Evolutionary conservation across 2,329 filamentous ascomycete species (phyloP).

Genomic region (Cercospora zeae-maydis): DNA sequence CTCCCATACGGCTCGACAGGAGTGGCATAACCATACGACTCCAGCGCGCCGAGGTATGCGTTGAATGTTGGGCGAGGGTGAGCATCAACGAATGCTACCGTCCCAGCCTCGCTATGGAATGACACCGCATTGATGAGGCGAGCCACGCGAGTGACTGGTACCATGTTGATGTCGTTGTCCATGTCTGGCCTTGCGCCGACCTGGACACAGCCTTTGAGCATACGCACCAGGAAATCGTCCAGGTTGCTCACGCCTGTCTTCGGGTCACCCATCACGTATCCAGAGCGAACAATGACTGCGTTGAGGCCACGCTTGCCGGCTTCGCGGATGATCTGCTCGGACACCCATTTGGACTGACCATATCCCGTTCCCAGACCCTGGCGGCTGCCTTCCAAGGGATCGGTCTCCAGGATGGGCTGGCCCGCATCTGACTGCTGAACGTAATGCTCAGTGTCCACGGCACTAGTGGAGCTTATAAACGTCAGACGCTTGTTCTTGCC

Average conservation of each 20-base stretch:
- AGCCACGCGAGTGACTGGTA: constrained; percentile 80
- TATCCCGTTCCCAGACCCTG: constrained; percentile 81
- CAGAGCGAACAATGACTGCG: constrained; percentile 74
- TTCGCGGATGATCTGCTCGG: constrained; percentile 68
- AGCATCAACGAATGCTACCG: constrained; percentile 72
- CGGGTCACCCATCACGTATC: constrained; percentile 77
- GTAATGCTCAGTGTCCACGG: constrained; percentile 79
- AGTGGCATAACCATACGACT: constrained; percentile 68
- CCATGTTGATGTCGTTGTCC: constrained; percentile 81
- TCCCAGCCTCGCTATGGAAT: constrained; percentile 51
- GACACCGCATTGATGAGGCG: constrained; percentile 73
- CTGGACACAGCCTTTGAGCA: constrained; percentile 85
- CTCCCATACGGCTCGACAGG: constrained; percentile 63
- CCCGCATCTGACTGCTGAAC: constrained; percentile 68
- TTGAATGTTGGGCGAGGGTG: constrained; percentile 76
- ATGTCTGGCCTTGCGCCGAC: constrained; percentile 70
- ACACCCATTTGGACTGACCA: constrained; percentile 86
- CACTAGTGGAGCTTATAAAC: constrained; percentile 79
- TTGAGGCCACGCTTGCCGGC: constrained; percentile 72
- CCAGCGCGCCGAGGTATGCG: constrained; percentile 67
- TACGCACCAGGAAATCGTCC: constrained; percentile 85
- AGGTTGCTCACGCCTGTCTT: constrained; percentile 68
- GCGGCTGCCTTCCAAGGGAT: constrained; percentile 73
- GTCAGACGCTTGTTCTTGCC: constrained; percentile 75
- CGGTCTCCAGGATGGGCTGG: constrained; percentile 67